These are phyloP conservation scores for Fusarium tjaetaba DNA, from an alignment of 2,329 filamentous ascomycete genomes.

Conservation along the genomic window DNA sequence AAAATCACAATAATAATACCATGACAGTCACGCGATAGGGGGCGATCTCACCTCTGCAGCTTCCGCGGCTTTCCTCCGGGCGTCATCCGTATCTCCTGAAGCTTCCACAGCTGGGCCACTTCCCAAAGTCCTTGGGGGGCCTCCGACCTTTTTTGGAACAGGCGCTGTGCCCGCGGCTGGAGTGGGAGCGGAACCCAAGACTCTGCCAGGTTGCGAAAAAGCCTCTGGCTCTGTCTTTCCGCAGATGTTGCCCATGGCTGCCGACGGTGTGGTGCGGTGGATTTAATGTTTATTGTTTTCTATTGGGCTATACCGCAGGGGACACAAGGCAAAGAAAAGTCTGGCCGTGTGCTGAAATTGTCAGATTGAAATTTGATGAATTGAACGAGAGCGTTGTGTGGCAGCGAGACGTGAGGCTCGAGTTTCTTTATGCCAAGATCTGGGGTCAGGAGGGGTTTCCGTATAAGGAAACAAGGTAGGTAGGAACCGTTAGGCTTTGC, in stretches of 20 bases:
- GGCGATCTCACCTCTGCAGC: slow-evolving; percentile 80
- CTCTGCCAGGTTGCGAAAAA: slow-evolving; percentile 78
- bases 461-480: background rate
- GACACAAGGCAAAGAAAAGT: background rate
- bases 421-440: slow-evolving; percentile 25
- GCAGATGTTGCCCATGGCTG: slow-evolving; percentile 85
- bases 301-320: background rate
- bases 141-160: slow-evolving; percentile 64
- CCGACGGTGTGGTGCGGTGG: background rate
- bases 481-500: background rate
- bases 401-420: slow-evolving; percentile 18
- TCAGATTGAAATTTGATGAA: background rate
- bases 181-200: slow-evolving; percentile 67
- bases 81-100: slow-evolving; percentile 60
- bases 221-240: slow-evolving; percentile 77
- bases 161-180: slow-evolving; percentile 60
- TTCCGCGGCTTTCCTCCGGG: slow-evolving; percentile 77
- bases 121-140: slow-evolving; percentile 72
- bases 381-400: slow-evolving; percentile 3
- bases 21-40: background rate
- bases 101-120: slow-evolving; percentile 50
- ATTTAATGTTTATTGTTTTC: background rate
- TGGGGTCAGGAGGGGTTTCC: slow-evolving; percentile 22
- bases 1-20: background rate
- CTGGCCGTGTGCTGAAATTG: background rate